Evolutionary conservation across 345 rosid species (phyloP).

Genomic region (Rhizophora mangle): DNA sequence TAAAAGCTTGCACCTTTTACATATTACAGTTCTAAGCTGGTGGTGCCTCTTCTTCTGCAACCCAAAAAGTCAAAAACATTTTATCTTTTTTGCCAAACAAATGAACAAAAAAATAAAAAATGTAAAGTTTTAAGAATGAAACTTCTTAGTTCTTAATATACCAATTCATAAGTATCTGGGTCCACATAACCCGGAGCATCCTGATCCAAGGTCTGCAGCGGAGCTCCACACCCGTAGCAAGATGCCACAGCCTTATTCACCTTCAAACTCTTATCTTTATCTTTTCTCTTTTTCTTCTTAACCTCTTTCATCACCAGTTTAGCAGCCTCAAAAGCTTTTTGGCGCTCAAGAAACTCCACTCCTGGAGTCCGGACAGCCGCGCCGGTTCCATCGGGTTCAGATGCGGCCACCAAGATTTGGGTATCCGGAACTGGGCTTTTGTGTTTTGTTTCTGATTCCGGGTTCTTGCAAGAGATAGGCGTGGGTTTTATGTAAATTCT

Average conservation of each 20-base stretch:
- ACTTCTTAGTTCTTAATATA: conserved; percentile 12
- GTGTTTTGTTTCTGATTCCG: conserved; percentile 8
- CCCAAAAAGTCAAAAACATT: conserved; percentile 5
- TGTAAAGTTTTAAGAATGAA: not conserved
- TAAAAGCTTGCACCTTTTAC: conserved; percentile 85
- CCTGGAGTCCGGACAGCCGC: conserved; percentile 79
- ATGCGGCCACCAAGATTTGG: conserved; percentile 23
- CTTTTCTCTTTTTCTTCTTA: conserved; percentile 45
- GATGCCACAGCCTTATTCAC: conserved; percentile 39
- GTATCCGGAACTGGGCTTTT: conserved; percentile 24
- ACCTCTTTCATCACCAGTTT: conserved; percentile 46
- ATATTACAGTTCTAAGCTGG: conserved; percentile 83
- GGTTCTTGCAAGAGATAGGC: conserved; percentile 40
- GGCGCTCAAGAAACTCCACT: conserved; percentile 62
- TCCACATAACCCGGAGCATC: conserved; percentile 87
- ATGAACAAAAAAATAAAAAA: not conserved
- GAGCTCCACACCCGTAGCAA: conserved; percentile 97
- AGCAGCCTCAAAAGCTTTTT: conserved; percentile 51
- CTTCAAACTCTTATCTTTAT: conserved; percentile 38
- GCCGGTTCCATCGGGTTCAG: conserved; percentile 53
- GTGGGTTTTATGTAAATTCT: conserved; percentile 25
- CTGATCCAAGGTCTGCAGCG: conserved; percentile 67
- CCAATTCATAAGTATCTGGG: conserved; percentile 65
- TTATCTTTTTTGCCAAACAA: not conserved
- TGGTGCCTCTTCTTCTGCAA: conserved; percentile 92